Evolutionary conservation across 192 early-diverging fungal genomes (phyloP).

Genomic region (Endogone sp.): DNA sequence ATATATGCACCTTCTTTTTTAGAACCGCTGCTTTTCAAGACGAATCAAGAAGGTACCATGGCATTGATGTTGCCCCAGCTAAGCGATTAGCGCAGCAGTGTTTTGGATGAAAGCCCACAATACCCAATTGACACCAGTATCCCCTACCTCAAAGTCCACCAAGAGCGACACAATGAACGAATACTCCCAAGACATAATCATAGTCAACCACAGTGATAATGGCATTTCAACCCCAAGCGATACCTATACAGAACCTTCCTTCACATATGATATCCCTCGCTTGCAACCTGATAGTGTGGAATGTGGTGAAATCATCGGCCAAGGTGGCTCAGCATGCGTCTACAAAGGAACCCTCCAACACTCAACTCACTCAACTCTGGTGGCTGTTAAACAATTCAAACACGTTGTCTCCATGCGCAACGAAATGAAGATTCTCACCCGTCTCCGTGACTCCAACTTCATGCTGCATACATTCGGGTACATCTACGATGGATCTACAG

Average conservation of each 20-base stretch:
- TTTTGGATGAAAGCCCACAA: too few species aligned
- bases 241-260: neutral
- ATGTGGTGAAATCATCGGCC: neutral
- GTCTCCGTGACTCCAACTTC: neutral
- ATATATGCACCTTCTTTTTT: too few species aligned
- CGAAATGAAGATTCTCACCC: neutral
- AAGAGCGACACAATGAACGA: neutral
- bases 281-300: neutral
- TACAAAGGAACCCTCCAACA: neutral
- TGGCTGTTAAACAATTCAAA: neutral
- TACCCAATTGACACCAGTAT: too few species aligned
- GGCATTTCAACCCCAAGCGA: neutral
- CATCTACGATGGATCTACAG: neutral
- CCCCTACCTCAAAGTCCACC: too few species aligned
- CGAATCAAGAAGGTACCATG: too few species aligned
- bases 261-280: neutral
- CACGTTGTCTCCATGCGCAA: neutral
- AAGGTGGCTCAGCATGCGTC: neutral
- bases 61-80: too few species aligned
- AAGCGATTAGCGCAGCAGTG: too few species aligned
- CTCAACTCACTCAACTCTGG: too few species aligned
- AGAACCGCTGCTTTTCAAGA: too few species aligned
- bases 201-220: neutral
- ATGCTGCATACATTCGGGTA: neutral
- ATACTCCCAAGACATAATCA: neutral